A percentile compares a stretch with the other conserved stretches of the same genome.
Conservation (phyloP, 2,329 filamentous ascomycete species). For the Colletotrichum chlorophyti region DNA sequence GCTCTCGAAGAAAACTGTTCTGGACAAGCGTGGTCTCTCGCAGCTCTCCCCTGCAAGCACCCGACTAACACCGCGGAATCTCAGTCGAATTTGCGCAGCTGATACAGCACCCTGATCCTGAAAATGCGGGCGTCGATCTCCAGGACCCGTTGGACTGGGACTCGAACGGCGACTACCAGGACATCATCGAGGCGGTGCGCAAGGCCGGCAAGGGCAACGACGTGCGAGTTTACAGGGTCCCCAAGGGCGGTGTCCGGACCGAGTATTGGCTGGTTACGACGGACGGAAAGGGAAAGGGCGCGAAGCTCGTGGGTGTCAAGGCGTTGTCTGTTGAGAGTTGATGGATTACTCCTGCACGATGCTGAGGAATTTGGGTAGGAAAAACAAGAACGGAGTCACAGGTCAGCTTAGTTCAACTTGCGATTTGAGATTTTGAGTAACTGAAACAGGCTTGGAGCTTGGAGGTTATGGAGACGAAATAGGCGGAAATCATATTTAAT, state of each 20-base stretch:
- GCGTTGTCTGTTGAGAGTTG: constrained; percentile 78
- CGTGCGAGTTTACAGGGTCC: constrained; percentile 77
- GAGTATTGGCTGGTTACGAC: constrained; percentile 84
- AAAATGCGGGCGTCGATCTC: constrained; percentile 67
- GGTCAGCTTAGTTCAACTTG: not conserved
- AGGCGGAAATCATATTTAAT: too few species aligned
- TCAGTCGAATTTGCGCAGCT: constrained; percentile 68
- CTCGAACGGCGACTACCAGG: constrained; percentile 70
- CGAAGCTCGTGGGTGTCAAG: constrained; percentile 77
- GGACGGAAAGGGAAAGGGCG: constrained; percentile 60
- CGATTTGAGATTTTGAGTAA: too few species aligned
- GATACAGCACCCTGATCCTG: constrained; percentile 62
- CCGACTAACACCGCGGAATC: not conserved
- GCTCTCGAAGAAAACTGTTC: too few species aligned
- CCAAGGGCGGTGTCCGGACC: constrained; percentile 65
- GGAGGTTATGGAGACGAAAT: too few species aligned
- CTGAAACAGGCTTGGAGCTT: too few species aligned
- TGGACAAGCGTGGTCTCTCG: too few species aligned
- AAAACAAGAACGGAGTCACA: not conserved
- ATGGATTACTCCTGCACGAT: not conserved
- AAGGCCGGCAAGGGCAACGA: constrained; percentile 68
- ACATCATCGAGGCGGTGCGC: constrained; percentile 72
- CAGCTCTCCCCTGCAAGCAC: too few species aligned
- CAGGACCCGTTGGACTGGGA: constrained; percentile 78
- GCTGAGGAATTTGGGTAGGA: not conserved